These are phyloP conservation scores for Solanum sitiens DNA, from an alignment of 257 asterid species.

Conservation along the genomic window DNA sequence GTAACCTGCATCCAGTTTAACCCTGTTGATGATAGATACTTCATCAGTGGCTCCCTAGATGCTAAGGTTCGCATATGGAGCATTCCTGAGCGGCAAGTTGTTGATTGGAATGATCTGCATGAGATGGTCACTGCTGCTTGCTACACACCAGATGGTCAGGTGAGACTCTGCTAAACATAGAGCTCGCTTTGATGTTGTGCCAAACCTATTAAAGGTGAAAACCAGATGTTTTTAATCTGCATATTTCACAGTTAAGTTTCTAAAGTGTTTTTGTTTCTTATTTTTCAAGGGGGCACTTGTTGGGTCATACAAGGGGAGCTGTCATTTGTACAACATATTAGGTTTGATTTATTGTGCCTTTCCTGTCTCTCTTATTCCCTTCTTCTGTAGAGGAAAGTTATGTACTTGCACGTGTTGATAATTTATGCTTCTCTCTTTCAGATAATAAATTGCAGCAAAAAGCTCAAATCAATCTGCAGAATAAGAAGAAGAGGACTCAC, in stretches of 20 bases:
- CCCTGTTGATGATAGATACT: slow-evolving; percentile 94
- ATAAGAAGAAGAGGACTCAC: slow-evolving; percentile 80
- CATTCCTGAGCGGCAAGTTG: slow-evolving; percentile 87
- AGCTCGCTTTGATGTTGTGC: neutral
- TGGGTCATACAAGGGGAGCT: slow-evolving; percentile 97
- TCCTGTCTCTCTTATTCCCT: neutral
- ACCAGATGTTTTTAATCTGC: neutral
- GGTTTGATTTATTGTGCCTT: slow-evolving; percentile 30
- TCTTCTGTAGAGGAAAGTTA: neutral
- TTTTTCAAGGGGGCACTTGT: slow-evolving; percentile 74
- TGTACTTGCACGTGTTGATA: neutral
- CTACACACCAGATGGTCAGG: slow-evolving; percentile 99
- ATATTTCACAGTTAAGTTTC: neutral
- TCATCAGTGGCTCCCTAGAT: slow-evolving; percentile 98
- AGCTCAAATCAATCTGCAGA: slow-evolving; percentile 75
- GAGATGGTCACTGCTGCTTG: slow-evolving; percentile 99
- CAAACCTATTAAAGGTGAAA: neutral
- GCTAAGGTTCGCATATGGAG: slow-evolving; percentile 98
- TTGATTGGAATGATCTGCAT: slow-evolving; percentile 94
- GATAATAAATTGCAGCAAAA: slow-evolving; percentile 81
- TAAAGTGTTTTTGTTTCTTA: neutral
- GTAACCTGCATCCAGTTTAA: slow-evolving; percentile 98
- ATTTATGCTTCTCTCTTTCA: slow-evolving; percentile 10
- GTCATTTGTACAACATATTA: slow-evolving; percentile 68
- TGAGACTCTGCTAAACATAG: slow-evolving; percentile 17